A percentile compares a stretch with the other conserved stretches of the same genome.
Conservation (phyloP, 2,329 filamentous ascomycete genomes). For the Arthrocladium fulminans region DNA sequence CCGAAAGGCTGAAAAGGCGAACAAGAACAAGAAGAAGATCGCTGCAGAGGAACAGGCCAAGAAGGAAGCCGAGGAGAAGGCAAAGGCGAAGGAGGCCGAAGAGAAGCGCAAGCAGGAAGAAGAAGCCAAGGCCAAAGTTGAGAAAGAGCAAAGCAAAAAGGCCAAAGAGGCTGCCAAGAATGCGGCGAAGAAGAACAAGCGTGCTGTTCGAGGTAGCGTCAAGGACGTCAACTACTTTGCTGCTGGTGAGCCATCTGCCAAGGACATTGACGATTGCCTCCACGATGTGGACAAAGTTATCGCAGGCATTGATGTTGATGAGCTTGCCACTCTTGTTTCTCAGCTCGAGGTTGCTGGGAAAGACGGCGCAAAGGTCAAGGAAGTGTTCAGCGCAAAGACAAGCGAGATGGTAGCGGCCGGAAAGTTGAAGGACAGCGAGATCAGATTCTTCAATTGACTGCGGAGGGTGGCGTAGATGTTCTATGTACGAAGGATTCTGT, state of each 20-base stretch:
- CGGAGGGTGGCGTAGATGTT: background rate
- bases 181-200: constrained; percentile 99
- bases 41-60: constrained; percentile 90
- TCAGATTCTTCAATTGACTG: constrained; percentile 45
- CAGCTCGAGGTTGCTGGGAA: constrained; percentile 72
- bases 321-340: constrained; percentile 72
- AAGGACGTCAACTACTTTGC: constrained; percentile 98
- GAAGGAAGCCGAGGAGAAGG: constrained; percentile 74
- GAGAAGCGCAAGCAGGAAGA: constrained; percentile 71
- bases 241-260: constrained; percentile 54
- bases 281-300: constrained; percentile 80
- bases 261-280: constrained; percentile 71
- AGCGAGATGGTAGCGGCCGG: constrained; percentile 69
- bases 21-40: constrained; percentile 90
- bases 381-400: constrained; percentile 68
- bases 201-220: constrained; percentile 82
- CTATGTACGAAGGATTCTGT: background rate
- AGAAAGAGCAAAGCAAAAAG: constrained; percentile 82
- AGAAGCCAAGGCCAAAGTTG: constrained; percentile 75
- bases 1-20: constrained; percentile 79
- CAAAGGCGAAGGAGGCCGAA: constrained; percentile 73
- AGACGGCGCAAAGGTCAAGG: constrained; percentile 75
- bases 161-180: constrained; percentile 98
- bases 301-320: constrained; percentile 79
- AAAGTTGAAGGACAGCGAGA: constrained; percentile 76